Evolutionary conservation across 352 stramenopile species (phyloP).

Genomic region (Globisporangium uncinulatum): DNA sequence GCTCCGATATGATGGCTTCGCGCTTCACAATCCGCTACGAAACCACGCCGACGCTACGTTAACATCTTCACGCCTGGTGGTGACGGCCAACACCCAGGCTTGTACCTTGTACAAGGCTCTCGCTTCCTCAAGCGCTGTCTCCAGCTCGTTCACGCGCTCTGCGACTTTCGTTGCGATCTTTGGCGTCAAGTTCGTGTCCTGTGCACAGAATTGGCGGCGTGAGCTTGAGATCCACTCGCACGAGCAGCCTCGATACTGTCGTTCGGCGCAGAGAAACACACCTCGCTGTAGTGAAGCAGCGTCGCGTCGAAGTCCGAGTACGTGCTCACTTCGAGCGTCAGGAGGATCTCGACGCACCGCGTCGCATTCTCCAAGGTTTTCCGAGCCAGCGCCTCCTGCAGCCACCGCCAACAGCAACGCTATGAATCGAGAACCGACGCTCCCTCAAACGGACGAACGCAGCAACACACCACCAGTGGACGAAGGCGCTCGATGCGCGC

Average conservation of each 20-base stretch:
- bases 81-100: constrained; percentile 1
- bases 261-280: not conserved
- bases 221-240: not conserved
- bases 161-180: constrained; percentile 31
- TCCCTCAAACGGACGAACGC: not conserved
- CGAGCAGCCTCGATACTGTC: no score
- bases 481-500: constrained; percentile 5
- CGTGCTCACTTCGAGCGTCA: constrained; percentile 8
- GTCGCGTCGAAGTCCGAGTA: constrained; percentile 15
- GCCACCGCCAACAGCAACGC: not conserved
- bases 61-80: not conserved
- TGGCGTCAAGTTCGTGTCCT: constrained; percentile 23
- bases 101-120: constrained; percentile 5
- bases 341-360: constrained; percentile 9
- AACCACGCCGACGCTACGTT: not conserved
- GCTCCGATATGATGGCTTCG: constrained; percentile 34
- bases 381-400: constrained; percentile 9
- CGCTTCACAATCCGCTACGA: constrained; percentile 34
- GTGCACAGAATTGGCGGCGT: not conserved
- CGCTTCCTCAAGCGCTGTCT: constrained; percentile 17
- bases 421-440: not conserved
- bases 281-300: constrained; percentile 11
- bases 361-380: constrained; percentile 1
- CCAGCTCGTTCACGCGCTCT: constrained; percentile 25
- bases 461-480: constrained; percentile 3